Base-by-base conservation (phyloP, 148 eudicot genomes). In the Chenopodium suecicum region DNA sequence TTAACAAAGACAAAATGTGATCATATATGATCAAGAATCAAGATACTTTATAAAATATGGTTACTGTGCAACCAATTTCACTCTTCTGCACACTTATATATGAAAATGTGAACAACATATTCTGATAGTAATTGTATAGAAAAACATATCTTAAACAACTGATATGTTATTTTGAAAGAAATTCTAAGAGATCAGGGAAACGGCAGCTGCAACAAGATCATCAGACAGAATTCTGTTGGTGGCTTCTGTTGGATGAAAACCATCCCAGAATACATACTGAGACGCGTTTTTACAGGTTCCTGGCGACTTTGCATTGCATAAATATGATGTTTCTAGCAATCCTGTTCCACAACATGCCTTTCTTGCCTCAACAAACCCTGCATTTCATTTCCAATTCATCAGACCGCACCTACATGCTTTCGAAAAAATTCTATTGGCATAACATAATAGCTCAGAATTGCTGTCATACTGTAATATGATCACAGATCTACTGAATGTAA, bases 311-410 rank as follows among this genome's bases (percentile, higher is more conserved):
- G 83, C 78, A 73, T 94, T 90, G 88, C 98, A 94, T 68, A 92
- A 56, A 25, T 84, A 85, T 12, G 98, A 90, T 74, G 94, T 94
- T 83, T 92, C 97, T 46, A 91, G 29, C 74, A 91, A 58, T 71
- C 97, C 98, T 63, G 94, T 82, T 20, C 97, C 98, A 86, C 98
- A 94, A 32, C 98, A 94, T 52, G 94, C 97, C 83, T 82, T 92
- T 65, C 97, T 86, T 83, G 92, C 91, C 88, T 94, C 94, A 8
- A 79, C 84, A 69, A 94, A 94, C n/a, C 98, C 98, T 94, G 91
- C 79, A 67, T 22, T 77, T 76, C 22, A 47, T 11, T 44, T 47
- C 11, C 79, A 22, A 9, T 50, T 72, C 72, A 69, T 58, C 69
- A 77, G 64, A 72, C 48, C 63, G n/a, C 1, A 22, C 58, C 10